Conservation (phyloP, 2,329 filamentous ascomycete genomes). For the Ceratocystis alfenasii region DNA sequence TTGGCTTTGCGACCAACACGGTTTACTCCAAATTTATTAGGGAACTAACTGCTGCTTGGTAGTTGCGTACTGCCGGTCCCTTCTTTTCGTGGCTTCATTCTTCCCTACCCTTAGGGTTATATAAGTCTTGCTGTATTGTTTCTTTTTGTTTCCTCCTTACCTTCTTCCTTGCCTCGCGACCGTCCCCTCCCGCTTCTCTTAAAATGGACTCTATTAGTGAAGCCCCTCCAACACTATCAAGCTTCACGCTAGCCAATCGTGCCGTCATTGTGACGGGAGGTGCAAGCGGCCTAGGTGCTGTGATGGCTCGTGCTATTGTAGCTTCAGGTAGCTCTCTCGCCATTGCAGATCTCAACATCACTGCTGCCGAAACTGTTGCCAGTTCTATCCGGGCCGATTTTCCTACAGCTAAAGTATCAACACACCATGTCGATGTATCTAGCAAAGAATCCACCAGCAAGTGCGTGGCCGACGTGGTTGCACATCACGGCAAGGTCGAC, state of each 20-base stretch:
- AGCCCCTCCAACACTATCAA: constrained; percentile 55
- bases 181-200: no score
- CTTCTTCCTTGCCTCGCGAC: not conserved
- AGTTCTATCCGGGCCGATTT: not conserved
- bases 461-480: constrained; percentile 29
- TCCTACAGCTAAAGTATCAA: constrained; percentile 46
- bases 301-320: constrained; percentile 86
- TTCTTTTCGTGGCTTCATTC: not conserved
- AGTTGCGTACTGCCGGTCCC: no score
- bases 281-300: constrained; percentile 75
- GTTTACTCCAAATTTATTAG: no score
- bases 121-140: not conserved
- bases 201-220: not conserved
- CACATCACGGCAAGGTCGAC: constrained; percentile 70
- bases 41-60: no score
- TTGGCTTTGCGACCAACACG: no score
- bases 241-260: constrained; percentile 75
- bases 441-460: constrained; percentile 10
- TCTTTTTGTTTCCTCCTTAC: not conserved
- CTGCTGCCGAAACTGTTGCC: not conserved
- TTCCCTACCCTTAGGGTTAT: no score
- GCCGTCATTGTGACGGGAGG: constrained; percentile 82
- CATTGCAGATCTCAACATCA: constrained; percentile 77
- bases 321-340: constrained; percentile 80
- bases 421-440: constrained; percentile 51